Evolutionary conservation across 177 flowering plant species (phyloP).

Genomic region (Tripterygium wilfordii): DNA sequence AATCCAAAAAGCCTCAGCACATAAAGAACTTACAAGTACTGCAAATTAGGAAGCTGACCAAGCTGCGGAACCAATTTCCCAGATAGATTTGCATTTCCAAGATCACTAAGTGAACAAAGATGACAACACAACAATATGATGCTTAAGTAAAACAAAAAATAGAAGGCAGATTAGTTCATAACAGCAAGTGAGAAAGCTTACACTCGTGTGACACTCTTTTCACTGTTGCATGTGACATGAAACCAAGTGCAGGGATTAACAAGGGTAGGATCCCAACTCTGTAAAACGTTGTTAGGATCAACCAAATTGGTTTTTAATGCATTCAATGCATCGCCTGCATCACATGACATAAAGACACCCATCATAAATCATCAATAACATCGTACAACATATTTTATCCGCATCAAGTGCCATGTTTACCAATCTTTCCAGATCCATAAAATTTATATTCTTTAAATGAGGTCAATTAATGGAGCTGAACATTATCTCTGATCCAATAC

Average conservation of each 20-base stretch:
- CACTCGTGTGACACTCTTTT: conserved; percentile 91
- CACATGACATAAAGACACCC: not conserved
- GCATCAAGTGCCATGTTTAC: too few relatives aligned
- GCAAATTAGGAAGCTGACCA: conserved; percentile 41
- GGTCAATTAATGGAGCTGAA: too few relatives aligned
- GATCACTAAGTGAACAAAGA: conserved; percentile 36
- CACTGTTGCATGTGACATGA: conserved; percentile 86
- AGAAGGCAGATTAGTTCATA: not conserved
- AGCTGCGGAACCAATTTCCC: conserved; percentile 54
- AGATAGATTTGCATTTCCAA: conserved; percentile 53
- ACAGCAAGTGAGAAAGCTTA: conserved; percentile 20
- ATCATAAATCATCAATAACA: too few relatives aligned
- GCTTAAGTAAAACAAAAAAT: not conserved
- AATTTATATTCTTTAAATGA: too few relatives aligned
- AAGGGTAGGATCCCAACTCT: conserved; percentile 96
- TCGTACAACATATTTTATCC: too few relatives aligned
- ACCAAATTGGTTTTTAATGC: conserved; percentile 44
- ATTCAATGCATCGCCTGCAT: conserved; percentile 82
- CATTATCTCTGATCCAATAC: too few relatives aligned
- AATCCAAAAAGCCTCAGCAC: too few relatives aligned
- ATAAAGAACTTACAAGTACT: conserved; percentile 42
- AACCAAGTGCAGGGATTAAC: conserved; percentile 95
- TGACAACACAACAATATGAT: not conserved
- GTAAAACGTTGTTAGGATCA: conserved; percentile 77
- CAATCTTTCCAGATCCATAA: too few relatives aligned